phyloP scores from a whole-genome alignment of 495 filamentous ascomycete species.

The Penicillium atrosanguineum region DNA sequence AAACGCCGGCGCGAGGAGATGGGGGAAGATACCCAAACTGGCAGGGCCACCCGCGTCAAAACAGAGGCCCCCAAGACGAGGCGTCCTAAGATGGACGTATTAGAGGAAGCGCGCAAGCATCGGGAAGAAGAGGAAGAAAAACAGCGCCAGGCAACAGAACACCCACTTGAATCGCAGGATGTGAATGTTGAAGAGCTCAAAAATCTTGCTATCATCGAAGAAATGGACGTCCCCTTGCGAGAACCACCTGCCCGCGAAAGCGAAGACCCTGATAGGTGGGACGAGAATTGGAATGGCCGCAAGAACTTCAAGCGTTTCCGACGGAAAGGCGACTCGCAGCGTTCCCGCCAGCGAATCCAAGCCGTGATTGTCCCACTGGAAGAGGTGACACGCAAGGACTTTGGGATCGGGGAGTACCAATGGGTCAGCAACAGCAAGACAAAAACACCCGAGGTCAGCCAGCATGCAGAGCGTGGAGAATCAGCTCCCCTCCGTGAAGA shows the following conservation, averaged over 20 bases:
- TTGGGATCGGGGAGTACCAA: slow-evolving; percentile 81
- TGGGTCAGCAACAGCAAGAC: slow-evolving; percentile 51
- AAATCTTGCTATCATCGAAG: slow-evolving; percentile 73
- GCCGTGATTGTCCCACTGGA: slow-evolving; percentile 75
- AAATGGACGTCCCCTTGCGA: slow-evolving; percentile 61
- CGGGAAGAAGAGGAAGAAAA: slow-evolving; percentile 60
- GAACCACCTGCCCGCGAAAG: slow-evolving; percentile 24
- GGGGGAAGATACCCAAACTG: slow-evolving; percentile 11
- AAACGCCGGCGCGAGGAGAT: slow-evolving; percentile 58
- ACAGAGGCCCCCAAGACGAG: slow-evolving; percentile 34
- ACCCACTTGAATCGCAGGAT: slow-evolving; percentile 50
- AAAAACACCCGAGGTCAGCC: slow-evolving; percentile 19
- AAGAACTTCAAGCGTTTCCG: slow-evolving; percentile 96
- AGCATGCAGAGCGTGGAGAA: slow-evolving; percentile 21
- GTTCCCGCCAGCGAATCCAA: slow-evolving; percentile 44
- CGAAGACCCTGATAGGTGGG: slow-evolving; percentile 67
- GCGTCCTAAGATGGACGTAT: slow-evolving; percentile 63
- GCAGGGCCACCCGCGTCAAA: slow-evolving; percentile 8
- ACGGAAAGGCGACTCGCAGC: slow-evolving; percentile 50
- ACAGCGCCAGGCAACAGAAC: slow-evolving; percentile 36
- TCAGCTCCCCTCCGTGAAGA: neutral
- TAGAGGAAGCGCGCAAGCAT: slow-evolving; percentile 64
- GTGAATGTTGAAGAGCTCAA: slow-evolving; percentile 70
- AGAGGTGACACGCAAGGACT: slow-evolving; percentile 73
- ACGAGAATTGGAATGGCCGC: slow-evolving; percentile 88